These are phyloP conservation scores for Beta vulgaris DNA, from an alignment of 148 eudicot genomes.

Conservation along the genomic window DNA sequence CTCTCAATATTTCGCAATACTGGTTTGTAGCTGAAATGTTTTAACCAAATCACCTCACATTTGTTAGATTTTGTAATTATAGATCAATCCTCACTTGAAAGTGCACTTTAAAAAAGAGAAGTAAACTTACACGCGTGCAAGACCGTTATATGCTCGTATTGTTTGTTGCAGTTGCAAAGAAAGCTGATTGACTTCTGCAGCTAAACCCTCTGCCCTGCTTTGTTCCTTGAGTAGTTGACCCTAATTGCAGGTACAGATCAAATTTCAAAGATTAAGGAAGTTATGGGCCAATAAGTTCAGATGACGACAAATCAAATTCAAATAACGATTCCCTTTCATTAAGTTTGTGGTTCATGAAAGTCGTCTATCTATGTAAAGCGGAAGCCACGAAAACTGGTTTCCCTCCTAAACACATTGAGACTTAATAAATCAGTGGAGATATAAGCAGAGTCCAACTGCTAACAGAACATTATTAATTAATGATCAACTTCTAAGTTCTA, in stretches of 20 bases:
- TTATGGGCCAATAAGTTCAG: too few species aligned
- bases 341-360: too few species aligned
- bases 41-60: conserved; percentile 1
- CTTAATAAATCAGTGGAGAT: too few species aligned
- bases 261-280: background rate
- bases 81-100: background rate
- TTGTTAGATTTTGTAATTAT: background rate
- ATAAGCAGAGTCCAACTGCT: too few species aligned
- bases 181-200: conserved; percentile 88
- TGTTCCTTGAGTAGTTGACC: conserved; percentile 75
- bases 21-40: conserved; percentile 73
- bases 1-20: conserved; percentile 84
- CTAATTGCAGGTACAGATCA: conserved; percentile 27
- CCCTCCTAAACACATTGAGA: too few species aligned
- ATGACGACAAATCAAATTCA: too few species aligned
- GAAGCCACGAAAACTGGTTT: too few species aligned
- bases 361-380: too few species aligned
- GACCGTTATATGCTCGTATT: conserved; percentile 71
- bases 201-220: conserved; percentile 78
- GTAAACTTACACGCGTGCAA: conserved; percentile 73
- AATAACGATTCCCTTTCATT: background rate
- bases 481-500: too few species aligned
- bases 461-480: too few species aligned
- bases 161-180: conserved; percentile 86
- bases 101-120: background rate